Percentiles rank a stretch among this genome's conserved stretches.
Evolutionary conservation across 306 rosid genomes (phyloP).

Genomic region (Spatholobus suberectus): DNA sequence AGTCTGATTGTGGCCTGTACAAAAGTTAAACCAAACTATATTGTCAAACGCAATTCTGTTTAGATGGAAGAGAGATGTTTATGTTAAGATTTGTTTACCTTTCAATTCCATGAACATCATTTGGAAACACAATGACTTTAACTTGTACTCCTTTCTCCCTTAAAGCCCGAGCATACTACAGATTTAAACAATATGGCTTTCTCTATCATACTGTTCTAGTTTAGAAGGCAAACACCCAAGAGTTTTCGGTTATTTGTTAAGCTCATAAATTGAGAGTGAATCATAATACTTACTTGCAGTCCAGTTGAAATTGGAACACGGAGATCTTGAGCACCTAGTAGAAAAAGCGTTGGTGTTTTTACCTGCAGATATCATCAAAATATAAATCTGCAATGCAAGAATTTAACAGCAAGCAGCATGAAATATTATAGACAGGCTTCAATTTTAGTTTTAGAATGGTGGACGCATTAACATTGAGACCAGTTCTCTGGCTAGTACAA

Average conservation of each 20-base stretch:
- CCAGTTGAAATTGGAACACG: constrained; percentile 72
- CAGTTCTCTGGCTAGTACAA: not conserved
- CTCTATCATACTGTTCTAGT: not conserved
- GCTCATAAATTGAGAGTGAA: not conserved
- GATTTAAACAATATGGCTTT: constrained; percentile 40
- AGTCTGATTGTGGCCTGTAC: constrained; percentile 90
- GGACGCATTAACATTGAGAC: constrained; percentile 1
- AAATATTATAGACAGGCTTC: not conserved
- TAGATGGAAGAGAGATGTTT: not conserved
- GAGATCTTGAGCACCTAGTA: constrained; percentile 91
- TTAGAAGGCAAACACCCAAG: constrained; percentile 24
- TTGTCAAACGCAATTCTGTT: not conserved
- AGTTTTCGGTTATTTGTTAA: not conserved
- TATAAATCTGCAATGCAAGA: constrained; percentile 18
- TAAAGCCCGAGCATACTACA: constrained; percentile 84
- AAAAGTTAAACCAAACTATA: constrained; percentile 33
- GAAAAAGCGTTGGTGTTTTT: constrained; percentile 85
- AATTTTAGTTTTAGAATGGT: not conserved
- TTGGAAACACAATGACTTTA: constrained; percentile 78
- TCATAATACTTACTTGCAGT: constrained; percentile 53
- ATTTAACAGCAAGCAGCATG: constrained; percentile 19
- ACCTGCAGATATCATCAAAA: constrained; percentile 63
- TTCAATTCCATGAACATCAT: constrained; percentile 78
- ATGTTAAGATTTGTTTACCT: constrained; percentile 55
- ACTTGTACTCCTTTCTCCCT: constrained; percentile 77